Base-by-base conservation (phyloP, 352 stramenopile genomes). In the Pythium biforme region DNA sequence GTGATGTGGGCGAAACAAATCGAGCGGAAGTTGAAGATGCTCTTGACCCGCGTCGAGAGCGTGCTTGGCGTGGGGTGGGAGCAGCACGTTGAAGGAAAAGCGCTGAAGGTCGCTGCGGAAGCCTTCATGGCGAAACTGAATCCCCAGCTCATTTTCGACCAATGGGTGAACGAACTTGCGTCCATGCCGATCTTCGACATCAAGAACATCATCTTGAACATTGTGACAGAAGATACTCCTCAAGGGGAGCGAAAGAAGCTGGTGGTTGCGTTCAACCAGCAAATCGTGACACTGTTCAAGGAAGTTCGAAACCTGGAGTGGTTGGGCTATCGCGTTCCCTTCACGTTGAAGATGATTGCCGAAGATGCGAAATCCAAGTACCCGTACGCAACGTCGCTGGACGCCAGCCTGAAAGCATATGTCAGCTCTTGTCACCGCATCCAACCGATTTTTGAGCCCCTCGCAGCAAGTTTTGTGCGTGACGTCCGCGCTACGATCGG, bases 1-100 rank as follows among this genome's bases (percentile, higher is more conserved):
- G 98, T 99, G 45, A 93, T 99, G 69, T 99, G 98, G 98, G 97
- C 97, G 17, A 98, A 98, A 68, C 97, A 99, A 77, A 99, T 99
- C 77, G 97, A 99, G 73, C 85, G 96, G n/a, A 98, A 99, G 73
- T 75, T 99, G 15, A 90, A 98, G 74, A 89, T 95, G 59, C 79
- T 99, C 6, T 88, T 99, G 51, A 85, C 92, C n/a, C 84, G 97
- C 39, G 97, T 99, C 64, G 90, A 98, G 62, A 95, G 98, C 69
- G 97, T 99, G 19, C 86, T 99, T 5, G 98, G 94, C 46, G 68
- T 74, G 22, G 97, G 97, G 31, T 99, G 97, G 97, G 96, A 99
- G 51, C 96, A 99, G 41, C 93, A 98, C 59, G 78, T 96, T 4
- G 97, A 99, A 77, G 97, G 98, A 23, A 96, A 97, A 39, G 88